These are phyloP conservation scores for Colletotrichum sp. DNA, from an alignment of 2,329 filamentous ascomycete species.

Conservation along the genomic window DNA sequence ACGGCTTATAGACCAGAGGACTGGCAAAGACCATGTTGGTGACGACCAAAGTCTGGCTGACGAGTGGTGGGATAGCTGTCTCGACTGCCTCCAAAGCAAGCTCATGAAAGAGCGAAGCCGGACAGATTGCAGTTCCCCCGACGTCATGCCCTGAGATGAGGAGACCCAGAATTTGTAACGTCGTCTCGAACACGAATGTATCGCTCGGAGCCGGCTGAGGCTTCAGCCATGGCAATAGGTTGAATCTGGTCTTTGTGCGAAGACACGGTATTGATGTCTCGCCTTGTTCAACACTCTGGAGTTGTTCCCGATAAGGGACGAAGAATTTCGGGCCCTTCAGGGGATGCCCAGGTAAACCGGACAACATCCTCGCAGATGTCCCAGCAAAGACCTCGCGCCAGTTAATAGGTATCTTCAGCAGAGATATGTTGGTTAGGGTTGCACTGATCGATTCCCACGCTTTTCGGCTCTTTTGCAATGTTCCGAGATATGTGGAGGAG, in stretches of 20 bases:
- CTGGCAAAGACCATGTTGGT: not conserved
- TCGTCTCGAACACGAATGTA: not conserved
- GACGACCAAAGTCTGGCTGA: not conserved
- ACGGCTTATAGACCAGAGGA: not conserved
- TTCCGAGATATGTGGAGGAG: not conserved
- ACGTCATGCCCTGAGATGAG: not conserved
- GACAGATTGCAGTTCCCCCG: not conserved
- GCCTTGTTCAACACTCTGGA: not conserved
- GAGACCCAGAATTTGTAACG: not conserved
- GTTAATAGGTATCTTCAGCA: not conserved
- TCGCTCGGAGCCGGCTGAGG: not conserved
- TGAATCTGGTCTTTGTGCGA: not conserved
- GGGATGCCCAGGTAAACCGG: not conserved
- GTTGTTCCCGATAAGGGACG: not conserved
- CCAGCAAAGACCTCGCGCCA: not conserved
- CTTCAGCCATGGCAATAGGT: not conserved
- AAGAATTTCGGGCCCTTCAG: not conserved
- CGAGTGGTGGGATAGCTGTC: not conserved
- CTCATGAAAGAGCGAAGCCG: not conserved
- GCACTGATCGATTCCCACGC: not conserved
- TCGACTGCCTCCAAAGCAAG: not conserved
- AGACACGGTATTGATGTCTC: not conserved
- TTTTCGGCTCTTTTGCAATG: not conserved
- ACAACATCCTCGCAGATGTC: not conserved
- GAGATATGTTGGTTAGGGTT: not conserved